phyloP scores from a whole-genome alignment of 2,329 filamentous ascomycete genomes.

The Leptographium procerum region DNA sequence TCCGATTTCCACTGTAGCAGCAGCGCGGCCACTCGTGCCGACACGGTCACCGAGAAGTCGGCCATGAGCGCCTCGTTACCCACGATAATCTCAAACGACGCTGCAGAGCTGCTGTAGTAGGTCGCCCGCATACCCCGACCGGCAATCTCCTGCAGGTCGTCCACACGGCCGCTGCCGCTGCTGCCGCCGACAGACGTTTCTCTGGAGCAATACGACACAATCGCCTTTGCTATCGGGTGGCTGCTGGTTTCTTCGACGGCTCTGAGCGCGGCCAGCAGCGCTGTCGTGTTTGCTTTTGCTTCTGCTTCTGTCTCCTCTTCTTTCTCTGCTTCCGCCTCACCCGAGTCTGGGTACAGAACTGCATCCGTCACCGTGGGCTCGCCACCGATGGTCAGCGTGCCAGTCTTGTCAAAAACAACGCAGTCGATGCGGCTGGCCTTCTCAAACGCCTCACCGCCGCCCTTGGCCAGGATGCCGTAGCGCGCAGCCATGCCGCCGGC shows the following conservation, averaged over 20 bases:
- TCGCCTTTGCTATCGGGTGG: conserved; percentile 63
- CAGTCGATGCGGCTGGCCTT: conserved; percentile 68
- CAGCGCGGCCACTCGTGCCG: conserved; percentile 20
- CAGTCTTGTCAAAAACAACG: conserved; percentile 83
- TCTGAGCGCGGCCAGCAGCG: conserved; percentile 42
- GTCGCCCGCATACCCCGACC: conserved; percentile 58
- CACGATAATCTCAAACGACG: conserved; percentile 43
- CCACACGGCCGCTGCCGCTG: conserved; percentile 17
- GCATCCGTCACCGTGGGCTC: conserved; percentile 57
- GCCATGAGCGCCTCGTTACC: conserved; percentile 64
- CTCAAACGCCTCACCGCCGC: conserved; percentile 76
- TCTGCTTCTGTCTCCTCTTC: too few species aligned
- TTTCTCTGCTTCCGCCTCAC: too few species aligned
- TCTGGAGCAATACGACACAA: conserved; percentile 48
- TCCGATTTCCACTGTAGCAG: conserved; percentile 48
- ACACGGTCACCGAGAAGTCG: conserved; percentile 31
- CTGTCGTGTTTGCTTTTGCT: too few species aligned
- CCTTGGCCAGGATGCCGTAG: conserved; percentile 70
- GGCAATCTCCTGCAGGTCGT: conserved; percentile 51
- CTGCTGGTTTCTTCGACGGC: conserved; percentile 59
- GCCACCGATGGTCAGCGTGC: conserved; percentile 64
- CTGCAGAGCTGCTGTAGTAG: conserved; percentile 16
- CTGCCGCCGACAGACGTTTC: conserved; percentile 5
- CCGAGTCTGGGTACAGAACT: conserved; percentile 27
- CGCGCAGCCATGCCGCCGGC: conserved; percentile 70